Base-by-base conservation (phyloP, 1,284 basidiomycete species). In the Trichosporon asahii region DNA sequence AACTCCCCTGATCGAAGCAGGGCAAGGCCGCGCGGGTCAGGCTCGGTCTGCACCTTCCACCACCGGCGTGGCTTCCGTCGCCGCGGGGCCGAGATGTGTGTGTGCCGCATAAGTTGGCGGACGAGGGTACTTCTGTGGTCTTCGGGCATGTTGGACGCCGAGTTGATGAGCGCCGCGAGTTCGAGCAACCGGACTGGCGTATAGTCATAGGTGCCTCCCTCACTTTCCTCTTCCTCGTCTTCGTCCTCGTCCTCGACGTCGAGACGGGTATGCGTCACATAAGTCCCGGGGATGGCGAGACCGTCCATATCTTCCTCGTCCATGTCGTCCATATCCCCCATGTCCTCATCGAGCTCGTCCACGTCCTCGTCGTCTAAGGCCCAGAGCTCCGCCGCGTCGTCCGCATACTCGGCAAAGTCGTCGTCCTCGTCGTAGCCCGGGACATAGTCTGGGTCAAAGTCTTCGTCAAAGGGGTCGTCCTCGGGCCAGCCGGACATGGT, bases 1-100 rank as follows among this genome's bases (percentile, higher is more conserved):
- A 97, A 98, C 68, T 97, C 93, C 64, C 95, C 95, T 70, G 89
- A 86, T 73, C 87, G 87, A 5, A 93, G 85, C 8, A 98, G 85
- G 64, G 89, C 86, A 8, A 90, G 79, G 0, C 95, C 95, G 11
- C 85, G 86, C 55, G 88, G 80, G 79, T 92, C 88, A 1, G 95
- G 92, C 71, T 90, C 87, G 2, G 81, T 88, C 63, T 88, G 86
- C 35, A 86, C 83, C 63, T 84, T 80, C 76, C 80, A 84, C 80
- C 80, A 84, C 21, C 73, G 70, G 64, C 57, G 57, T 2, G 57
- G 57, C 12, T 68, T 35, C 27, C 33, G 5, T 4, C 6, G 14
- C 15, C 44, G 53, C 9, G n/a, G 49, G 8, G 3, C 7, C 0
- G n/a, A 31, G 15, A 23, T 21, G 3, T 55, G 8, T n/a, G 37